Base-by-base conservation (phyloP, 2,329 filamentous ascomycete species). In the Colletotrichum tofieldiae region DNA sequence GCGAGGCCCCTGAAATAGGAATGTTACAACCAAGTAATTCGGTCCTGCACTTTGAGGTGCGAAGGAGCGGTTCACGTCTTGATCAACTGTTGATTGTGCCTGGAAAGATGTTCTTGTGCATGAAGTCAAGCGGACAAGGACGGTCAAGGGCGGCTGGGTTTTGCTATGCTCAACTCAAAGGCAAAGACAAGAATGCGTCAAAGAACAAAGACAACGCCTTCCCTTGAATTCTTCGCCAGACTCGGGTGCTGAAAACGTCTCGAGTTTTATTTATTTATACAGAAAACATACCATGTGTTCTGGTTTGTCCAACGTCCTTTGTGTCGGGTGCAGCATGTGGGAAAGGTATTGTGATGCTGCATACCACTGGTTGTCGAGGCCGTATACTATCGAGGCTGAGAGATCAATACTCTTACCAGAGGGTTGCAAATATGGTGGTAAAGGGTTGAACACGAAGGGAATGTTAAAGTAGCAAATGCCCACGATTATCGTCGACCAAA, bases 191-290 rank as follows among this genome's bases (percentile, higher is more conserved):
- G 18, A 47, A 37, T 23, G 35, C 62, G 35, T 20, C 41, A 51
- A 32, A 35, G 35, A 61, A 71, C 64, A 67, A 67, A 71, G 64
- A 26, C 26, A 5, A 45, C 39, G 29, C 58, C 37, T 39, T 56
- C 35, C n/a, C 56, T 39, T 54, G 68, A 58, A 8, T 20, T 8
- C 35, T 7, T 37, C 18, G 20, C 47, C 39, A 54, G 26, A 49
- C 18, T 26, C 43, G 26, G 26, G 29, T 4, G 20, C 52, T 39
- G 43, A 64, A 72, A 72, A 43, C 58, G 29, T 43, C 39, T 20
- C 35, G 16, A 26, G 32, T 23, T 35, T 5, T 52, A 26, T 35
- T 32, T n/a, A n/a, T n/a, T 26, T 26, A 26, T 26, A 26, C 26
- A 7, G 37, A 8, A 43, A 37, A 32, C 32, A 35, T 26, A 39